Percentiles rank a stretch among this genome's conserved stretches.
Conservation (phyloP, 768 basidiomycete species). For the Coprinopsis marcescibilis region DNA sequence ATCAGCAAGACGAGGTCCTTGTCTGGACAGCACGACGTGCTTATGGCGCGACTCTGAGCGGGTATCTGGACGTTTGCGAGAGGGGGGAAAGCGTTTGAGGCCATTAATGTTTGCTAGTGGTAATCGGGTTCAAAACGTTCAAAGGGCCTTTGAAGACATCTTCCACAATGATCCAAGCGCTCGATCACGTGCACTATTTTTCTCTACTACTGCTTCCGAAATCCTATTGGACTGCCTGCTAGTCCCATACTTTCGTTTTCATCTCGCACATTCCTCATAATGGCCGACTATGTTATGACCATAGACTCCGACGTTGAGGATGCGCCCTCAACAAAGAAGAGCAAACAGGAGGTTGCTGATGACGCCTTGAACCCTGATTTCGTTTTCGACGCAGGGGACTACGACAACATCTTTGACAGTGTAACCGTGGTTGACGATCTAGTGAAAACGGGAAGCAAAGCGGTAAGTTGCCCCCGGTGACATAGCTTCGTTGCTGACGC, state of each 20-base stretch:
- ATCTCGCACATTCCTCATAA: conserved; percentile 16
- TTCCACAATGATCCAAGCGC: too few species aligned
- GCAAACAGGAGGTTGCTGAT: conserved; percentile 35
- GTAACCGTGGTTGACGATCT: conserved; percentile 41
- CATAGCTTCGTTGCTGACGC: conserved; percentile 9
- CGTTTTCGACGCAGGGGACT: conserved; percentile 73
- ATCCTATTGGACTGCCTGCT: too few species aligned
- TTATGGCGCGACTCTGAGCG: conserved; percentile 49
- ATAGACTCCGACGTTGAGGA: conserved; percentile 78
- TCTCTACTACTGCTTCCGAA: too few species aligned
- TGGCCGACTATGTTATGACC: conserved; percentile 75
- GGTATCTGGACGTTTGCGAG: conserved; percentile 55
- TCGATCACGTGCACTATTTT: conserved; percentile 11
- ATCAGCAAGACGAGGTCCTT: conserved; percentile 73
- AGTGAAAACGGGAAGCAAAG: conserved; percentile 58
- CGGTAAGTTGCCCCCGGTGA: conserved; percentile 34
- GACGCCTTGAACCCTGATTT: conserved; percentile 75
- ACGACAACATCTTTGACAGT: conserved; percentile 44
- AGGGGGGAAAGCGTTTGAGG: conserved; percentile 45
- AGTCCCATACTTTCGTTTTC: too few species aligned
- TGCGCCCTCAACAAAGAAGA: conserved; percentile 23
- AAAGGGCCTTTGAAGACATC: not conserved
- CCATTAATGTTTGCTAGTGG: conserved; percentile 27
- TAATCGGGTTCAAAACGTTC: not conserved
- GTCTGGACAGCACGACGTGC: conserved; percentile 76